Evolutionary conservation across 257 asterid genomes (phyloP).

Genomic region (Solanum okadae): DNA sequence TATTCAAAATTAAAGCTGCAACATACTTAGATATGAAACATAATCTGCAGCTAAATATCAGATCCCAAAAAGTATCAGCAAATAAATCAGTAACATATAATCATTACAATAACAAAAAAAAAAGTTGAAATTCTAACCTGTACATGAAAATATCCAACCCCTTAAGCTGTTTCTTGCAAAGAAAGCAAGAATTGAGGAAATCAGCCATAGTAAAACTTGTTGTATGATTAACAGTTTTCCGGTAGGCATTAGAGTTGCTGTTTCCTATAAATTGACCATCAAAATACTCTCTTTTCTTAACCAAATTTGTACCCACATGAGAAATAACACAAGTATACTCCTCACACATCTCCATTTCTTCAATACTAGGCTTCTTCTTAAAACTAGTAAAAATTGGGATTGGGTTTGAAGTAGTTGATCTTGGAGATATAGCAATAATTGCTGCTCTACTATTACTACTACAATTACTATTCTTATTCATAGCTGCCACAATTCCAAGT

Average conservation of each 20-base stretch:
- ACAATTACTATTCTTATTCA: conserved; percentile 12
- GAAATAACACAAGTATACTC: conserved; percentile 82
- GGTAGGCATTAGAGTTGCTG: background rate
- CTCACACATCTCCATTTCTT: conserved; percentile 51
- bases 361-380: conserved; percentile 15
- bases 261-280: conserved; percentile 32
- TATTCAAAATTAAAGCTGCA: background rate
- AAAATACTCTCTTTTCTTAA: conserved; percentile 56
- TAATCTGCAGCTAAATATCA: background rate
- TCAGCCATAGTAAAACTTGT: conserved; percentile 16
- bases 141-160: conserved; percentile 91
- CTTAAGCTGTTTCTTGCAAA: conserved; percentile 69
- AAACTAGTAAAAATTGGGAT: conserved; percentile 20
- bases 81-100: background rate
- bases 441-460: conserved; percentile 20
- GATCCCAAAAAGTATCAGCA: background rate
- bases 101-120: background rate
- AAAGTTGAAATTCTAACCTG: conserved; percentile 32
- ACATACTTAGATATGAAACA: background rate
- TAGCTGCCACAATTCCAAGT: conserved; percentile 70
- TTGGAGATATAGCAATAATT: conserved; percentile 44
- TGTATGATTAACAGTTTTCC: background rate
- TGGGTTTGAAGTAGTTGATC: conserved; percentile 35
- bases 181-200: conserved; percentile 66
- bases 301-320: conserved; percentile 45